Base-by-base conservation (phyloP, 331 rosid species). In the Acacia pycnantha region DNA sequence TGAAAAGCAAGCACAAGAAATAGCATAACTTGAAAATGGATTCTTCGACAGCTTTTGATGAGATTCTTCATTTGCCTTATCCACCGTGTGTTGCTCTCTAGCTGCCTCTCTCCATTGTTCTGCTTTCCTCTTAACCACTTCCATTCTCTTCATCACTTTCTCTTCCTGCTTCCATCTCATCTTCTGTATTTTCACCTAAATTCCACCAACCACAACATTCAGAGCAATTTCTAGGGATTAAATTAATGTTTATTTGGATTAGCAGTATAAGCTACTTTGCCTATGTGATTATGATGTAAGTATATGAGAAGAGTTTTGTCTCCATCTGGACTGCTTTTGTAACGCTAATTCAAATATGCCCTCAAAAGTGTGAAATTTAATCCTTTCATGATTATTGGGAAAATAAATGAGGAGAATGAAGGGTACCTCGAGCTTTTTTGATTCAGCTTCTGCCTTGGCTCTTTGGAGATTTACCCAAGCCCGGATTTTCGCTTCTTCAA, bases 391-490 rank as follows among this genome's bases (percentile, higher is more conserved):
- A n/a, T n/a, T 10, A 59, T 71, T 24, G 51, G 56, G 50, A 46
- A 56, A 70, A 75, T 35, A 35, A 56, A 24, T 50, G 50, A 27
- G 7, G 64, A 56, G 26, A 77, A 82, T 56, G 79, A 84, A 80
- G 78, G 31, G 33, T 86, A 93, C 99, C 98, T 95, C 99, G 58
- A 95, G 99, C 85, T 95, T 93, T 84, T 87, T 95, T 77, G 95
- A 93, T 79, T 85, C 91, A 59, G 99, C 97, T 87, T 93, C 98
- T 88, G 98, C 98, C 90, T 93, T 93, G 73, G 99, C 99, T 89
- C 76, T 95, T 86, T 95, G 95, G 31, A 95, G 97, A 81, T 91
- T 93, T 67, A 93, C 90, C 98, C 98, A 95, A 44, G 98, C 99
- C 90, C 87, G 97, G 24, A 95, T 88, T 81, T 88, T 93, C 29